Base-by-base conservation (phyloP, 2,329 filamentous ascomycete species). In the Talaromyces sp. region DNA sequence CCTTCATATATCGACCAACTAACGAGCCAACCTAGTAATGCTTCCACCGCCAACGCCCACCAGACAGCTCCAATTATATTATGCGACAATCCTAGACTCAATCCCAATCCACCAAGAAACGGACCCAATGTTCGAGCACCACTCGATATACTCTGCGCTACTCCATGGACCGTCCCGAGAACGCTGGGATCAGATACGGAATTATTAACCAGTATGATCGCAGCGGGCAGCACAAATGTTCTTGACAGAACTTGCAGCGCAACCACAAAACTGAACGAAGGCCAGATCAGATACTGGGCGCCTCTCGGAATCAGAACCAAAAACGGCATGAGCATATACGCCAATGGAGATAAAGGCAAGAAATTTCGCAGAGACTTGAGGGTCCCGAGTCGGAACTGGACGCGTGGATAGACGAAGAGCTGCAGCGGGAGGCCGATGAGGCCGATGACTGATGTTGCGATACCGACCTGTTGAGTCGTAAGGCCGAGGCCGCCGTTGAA, bases 401-500 rank as follows among this genome's bases (percentile, higher is more conserved):
- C 77, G 33, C 77, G 76, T 1, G 90, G 90, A 71, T 93, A 93
- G 9, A 91, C 76, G 57, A 89, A 80, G 23, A 91, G 82, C 71
- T 91, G 89, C 52, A 95, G 79, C 0, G 81, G 77, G 40, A 95
- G 88, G n/a, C 91, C 91, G 48, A 93, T 86, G 56, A 85, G 76
- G 8, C 91, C 91, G 16, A 95, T 83, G 58, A 90, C 87, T 2
- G 90, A 87, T 79, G 93, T 92, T 4, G 89, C 89, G 48, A 90
- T 77, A n/a, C 91, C 91, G 35, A 95, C 88, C 2, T 85, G 83
- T 1, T 84, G 82, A 0, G 90, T 87, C 0, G 85, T 84, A 59
- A 95, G 82, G n/a, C 89, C 89, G 0, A 95, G 80, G 1, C 91
- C 91, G 31, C 91, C 90, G 0, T 84, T 83, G 67, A 89, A 92